Base-by-base conservation (phyloP, 306 rosid species). In the Prunus dulcis region DNA sequence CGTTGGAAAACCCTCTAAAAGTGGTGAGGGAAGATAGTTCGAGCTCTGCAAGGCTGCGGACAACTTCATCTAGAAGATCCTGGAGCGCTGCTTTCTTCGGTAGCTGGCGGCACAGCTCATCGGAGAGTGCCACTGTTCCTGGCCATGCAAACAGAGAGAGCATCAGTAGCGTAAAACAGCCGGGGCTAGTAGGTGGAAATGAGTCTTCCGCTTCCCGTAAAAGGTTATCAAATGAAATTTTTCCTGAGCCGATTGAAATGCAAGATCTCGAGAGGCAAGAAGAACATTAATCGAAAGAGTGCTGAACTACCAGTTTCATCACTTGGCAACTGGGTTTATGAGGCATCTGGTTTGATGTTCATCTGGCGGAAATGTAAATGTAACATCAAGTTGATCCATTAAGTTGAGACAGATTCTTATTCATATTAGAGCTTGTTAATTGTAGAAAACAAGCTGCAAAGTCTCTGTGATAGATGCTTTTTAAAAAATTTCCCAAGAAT, bases 41-140 rank as follows among this genome's bases (percentile, higher is more conserved):
- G n/a, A 90, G 92, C 86, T 92, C 98, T 15, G 91, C 78, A 20
- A 95, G 72, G 73, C 77, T 94, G 89, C 88, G 93, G 72, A 85
- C 97, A 43, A 84, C 88, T 52, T 94, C 98, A 6, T 91, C 98
- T n/a, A 87, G 90, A 70, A 80, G 85, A 80, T 90, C 98, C 61
- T 96, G 99, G 99, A 88, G 90, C 78, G 63, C 91, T 34, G 92
- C 89, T 23, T 87, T 92, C 81, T 87, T 91, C 62, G 96, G 93
- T 66, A 96, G 99, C 85, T 92, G 99, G 98, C 82, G 87, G 73
- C 93, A 92, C 34, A 96, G 91, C 77, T 92, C 98, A 66, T 92
- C 94, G 45, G 98, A 88, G 53, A 80, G 82, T 74, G 87, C 86
- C 22, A 71, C 84, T 18, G 86, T 75, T 41, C 85, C 84, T 30